phyloP scores from a whole-genome alignment of 805 yeast species.

The Ogataea allantospora region DNA sequence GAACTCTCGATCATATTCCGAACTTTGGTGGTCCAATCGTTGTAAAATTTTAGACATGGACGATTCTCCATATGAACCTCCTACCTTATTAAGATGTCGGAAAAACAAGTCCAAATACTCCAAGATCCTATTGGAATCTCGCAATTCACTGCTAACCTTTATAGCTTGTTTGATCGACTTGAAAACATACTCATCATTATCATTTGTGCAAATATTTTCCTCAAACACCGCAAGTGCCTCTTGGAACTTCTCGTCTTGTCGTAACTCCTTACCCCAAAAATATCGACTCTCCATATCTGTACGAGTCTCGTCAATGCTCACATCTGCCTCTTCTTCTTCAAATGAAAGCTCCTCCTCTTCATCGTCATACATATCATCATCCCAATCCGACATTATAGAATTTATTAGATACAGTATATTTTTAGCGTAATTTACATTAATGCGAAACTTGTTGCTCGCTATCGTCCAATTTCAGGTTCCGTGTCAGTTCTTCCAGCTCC shows the following conservation, averaged over 20 bases:
- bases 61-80: conserved; percentile 28
- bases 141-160: conserved; percentile 27
- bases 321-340: conserved; percentile 29
- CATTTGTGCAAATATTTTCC: conserved; percentile 15
- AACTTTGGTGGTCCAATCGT: conserved; percentile 27
- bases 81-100: conserved; percentile 16
- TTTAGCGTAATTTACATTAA: not conserved
- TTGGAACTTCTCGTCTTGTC: conserved; percentile 31
- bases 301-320: conserved; percentile 10
- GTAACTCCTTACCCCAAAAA: conserved; percentile 33
- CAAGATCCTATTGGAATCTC: conserved; percentile 16
- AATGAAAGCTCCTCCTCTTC: conserved; percentile 36
- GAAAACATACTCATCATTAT: conserved; percentile 26
- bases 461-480: conserved; percentile 19
- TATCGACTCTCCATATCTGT: conserved; percentile 28
- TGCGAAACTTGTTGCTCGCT: not conserved
- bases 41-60: conserved; percentile 32
- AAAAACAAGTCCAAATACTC: conserved; percentile 22
- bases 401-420: not conserved
- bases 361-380: conserved; percentile 37
- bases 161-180: conserved; percentile 35
- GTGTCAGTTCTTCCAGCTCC: conserved; percentile 33
- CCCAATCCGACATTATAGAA: conserved; percentile 37
- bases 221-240: conserved; percentile 29
- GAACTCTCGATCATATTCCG: conserved; percentile 15